Evolutionary conservation across 2,329 filamentous ascomycete species (phyloP).

Genomic region (Aspergillus vadensis): DNA sequence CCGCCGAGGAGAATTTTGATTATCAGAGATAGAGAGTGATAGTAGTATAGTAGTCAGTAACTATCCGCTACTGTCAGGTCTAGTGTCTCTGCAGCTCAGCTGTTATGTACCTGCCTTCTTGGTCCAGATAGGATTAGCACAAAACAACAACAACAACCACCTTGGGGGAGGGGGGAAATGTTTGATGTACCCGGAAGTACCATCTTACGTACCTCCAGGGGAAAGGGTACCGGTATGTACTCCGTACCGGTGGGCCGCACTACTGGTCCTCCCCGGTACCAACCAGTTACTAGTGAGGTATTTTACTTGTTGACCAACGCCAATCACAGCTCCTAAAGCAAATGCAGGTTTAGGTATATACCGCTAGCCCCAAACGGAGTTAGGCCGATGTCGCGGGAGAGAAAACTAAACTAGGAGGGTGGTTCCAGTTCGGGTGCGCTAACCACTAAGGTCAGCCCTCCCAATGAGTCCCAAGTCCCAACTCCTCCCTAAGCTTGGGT

Average conservation of each 20-base stretch:
- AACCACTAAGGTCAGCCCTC: constrained; percentile 1
- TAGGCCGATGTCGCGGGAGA: constrained; percentile 9
- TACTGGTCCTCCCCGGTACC: not conserved
- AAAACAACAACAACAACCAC: not conserved
- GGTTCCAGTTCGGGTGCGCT: constrained; percentile 12
- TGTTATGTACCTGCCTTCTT: not conserved
- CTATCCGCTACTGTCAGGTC: too few relatives aligned
- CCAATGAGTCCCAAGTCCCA: not conserved
- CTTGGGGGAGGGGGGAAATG: not conserved
- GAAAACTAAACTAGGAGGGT: not conserved
- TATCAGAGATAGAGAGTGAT: not conserved
- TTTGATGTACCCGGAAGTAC: not conserved
- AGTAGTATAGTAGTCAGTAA: not conserved
- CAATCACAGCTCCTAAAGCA: constrained; percentile 14
- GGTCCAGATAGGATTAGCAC: not conserved
- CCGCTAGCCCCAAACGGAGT: constrained; percentile 15
- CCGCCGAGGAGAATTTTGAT: not conserved
- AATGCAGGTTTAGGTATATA: constrained; percentile 23
- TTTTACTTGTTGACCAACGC: not conserved
- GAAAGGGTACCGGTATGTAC: not conserved
- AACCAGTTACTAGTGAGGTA: constrained; percentile 6
- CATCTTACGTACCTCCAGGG: constrained; percentile 1
- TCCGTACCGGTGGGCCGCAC: not conserved
- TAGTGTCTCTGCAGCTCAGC: not conserved
- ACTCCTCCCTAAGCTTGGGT: too few relatives aligned